phyloP scores from a whole-genome alignment of 305 asterid species.

The Fraxinus velutina region DNA sequence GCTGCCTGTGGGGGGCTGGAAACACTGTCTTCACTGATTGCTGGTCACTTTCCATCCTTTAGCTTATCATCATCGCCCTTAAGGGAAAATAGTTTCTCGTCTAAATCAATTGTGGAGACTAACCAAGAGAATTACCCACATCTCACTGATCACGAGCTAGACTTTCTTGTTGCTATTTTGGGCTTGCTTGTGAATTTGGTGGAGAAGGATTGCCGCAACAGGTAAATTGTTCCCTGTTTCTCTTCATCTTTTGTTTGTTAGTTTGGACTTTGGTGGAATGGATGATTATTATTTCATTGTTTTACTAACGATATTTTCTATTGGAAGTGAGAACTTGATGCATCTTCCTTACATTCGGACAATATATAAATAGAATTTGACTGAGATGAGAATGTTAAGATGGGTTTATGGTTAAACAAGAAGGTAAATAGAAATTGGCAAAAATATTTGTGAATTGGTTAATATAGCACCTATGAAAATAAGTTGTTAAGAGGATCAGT shows the following conservation, averaged over 20 bases:
- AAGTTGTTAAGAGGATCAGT: neutral
- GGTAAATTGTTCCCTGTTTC: conserved; percentile 38
- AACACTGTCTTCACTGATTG: conserved; percentile 66
- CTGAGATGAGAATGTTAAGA: neutral
- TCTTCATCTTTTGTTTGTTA: neutral
- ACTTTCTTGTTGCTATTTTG: conserved; percentile 88
- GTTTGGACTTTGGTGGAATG: neutral
- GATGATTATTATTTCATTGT: neutral
- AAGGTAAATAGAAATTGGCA: neutral
- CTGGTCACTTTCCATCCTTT: conserved; percentile 74
- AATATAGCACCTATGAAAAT: neutral
- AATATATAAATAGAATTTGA: neutral
- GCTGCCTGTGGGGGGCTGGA: conserved; percentile 78
- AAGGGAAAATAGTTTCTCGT: conserved; percentile 28
- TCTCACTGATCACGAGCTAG: conserved; percentile 77
- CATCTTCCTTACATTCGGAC: neutral
- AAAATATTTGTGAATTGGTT: neutral
- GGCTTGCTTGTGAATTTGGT: conserved; percentile 97
- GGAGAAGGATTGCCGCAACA: conserved; percentile 75
- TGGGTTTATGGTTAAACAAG: neutral
- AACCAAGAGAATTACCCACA: conserved; percentile 30
- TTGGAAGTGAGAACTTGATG: neutral
- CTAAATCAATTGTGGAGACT: conserved; percentile 41
- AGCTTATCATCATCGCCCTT: conserved; percentile 33
- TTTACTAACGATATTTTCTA: neutral